Evolutionary conservation across 2,329 filamentous ascomycete genomes (phyloP), one percentile per base, ranked within the genome.

Genomic region (Grosmannia clavigera): DNA sequence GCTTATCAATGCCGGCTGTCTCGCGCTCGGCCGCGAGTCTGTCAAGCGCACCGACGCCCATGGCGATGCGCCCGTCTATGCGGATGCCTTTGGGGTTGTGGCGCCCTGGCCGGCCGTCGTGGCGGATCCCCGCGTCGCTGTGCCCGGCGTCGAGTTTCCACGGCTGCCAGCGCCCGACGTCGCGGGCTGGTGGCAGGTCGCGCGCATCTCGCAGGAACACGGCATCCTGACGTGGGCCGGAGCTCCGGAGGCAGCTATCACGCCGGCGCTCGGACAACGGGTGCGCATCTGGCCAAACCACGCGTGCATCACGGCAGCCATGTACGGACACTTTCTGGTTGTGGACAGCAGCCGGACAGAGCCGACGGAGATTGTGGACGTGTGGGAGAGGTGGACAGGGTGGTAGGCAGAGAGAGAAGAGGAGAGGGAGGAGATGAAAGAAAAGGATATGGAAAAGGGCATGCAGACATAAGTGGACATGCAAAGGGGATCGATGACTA

Each of bases 251-350:
- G 70, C 75, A 12, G 70, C 75, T n/a, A 71, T 79, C 55, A 68
- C 72, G n/a, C 70, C 75, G 51, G 71, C 79, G 51, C 74, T 89
- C 38, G 88, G 88, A 0, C 81, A 90, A 67, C 82, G 83, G 67
- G 72, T 92, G 31, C 76, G 83, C 61, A 74, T 92, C 9, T 92
- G 86, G 83, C 88, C 88, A 0, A 92, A 92, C 66, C 89, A 94
- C 73, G 83, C 88, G 43, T 94, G 89, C 69, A 86, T 92, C 65
- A 81, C 88, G 1, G 85, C 86, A 0, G 84, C 84, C 0, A 81
- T 82, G 33, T 88, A 85, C 72, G 83, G 80, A 1, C 89, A 83
- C 78, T 94, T 90, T 72, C 73, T 90, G 25, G 74, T 92, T 40
- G 82, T 92, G 2, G 88, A 92, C 70, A 83, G 81, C 33, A 72